Conservation (phyloP, 108 stramenopile species). For the Nitzschia sp. region DNA sequence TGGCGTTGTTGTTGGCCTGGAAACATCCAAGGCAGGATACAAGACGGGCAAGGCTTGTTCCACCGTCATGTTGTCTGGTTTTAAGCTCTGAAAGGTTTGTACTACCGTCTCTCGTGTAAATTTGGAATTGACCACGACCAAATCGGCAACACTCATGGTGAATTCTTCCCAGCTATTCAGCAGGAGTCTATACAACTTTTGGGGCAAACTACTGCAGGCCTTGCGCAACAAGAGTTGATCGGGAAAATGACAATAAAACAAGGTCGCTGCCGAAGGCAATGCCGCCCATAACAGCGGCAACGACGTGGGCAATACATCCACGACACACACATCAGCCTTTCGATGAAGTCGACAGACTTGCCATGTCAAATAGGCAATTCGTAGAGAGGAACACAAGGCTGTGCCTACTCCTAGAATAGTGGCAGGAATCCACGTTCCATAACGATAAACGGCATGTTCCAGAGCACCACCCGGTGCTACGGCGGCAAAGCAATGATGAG, state of each 20-base stretch:
- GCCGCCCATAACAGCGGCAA: conserved; percentile 69
- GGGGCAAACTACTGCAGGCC: conserved; percentile 36
- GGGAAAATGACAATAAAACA: conserved; percentile 99
- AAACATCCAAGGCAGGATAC: conserved; percentile 30
- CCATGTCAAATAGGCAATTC: conserved; percentile 73
- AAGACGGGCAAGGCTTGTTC: conserved; percentile 13
- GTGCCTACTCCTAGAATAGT: conserved; percentile 47
- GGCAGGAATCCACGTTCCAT: conserved; percentile 80
- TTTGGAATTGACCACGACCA: conserved; percentile 91
- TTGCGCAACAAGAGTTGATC: conserved; percentile 88
- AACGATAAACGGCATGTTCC: conserved; percentile 47
- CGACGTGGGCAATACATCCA: conserved; percentile 93
- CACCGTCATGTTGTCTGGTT: background rate
- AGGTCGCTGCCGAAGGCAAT: conserved; percentile 54
- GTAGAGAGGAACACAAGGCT: conserved; percentile 67
- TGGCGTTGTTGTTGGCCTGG: conserved; percentile 20
- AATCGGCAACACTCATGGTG: conserved; percentile 81
- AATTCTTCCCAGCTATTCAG: conserved; percentile 80
- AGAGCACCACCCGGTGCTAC: conserved; percentile 73
- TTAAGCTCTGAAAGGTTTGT: conserved; percentile 68
- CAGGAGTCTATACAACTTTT: conserved; percentile 55
- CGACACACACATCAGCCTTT: conserved; percentile 68
- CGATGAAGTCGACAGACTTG: conserved; percentile 38
- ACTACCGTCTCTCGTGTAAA: conserved; percentile 86
- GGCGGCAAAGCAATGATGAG: conserved; percentile 84